Evolutionary conservation across 176 grass and related monocot species (phyloP), one percentile per base, ranked within the genome.

Genomic region (Echinochloa phyllopogon): DNA sequence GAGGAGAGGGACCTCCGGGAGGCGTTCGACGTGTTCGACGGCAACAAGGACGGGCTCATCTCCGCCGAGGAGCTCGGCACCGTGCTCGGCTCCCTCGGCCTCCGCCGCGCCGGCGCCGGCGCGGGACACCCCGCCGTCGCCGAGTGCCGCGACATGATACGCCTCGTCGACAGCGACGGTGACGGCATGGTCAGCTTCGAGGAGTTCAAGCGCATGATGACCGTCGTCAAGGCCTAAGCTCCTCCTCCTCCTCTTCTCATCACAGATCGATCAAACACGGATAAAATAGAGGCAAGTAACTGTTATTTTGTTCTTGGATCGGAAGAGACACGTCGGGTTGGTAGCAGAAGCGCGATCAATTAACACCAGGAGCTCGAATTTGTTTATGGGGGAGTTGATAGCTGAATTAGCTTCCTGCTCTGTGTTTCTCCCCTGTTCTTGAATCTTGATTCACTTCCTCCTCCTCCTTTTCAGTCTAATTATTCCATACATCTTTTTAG

Each of bases 131-230:
- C 63, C 25, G 93, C 86, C 79, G 69, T 82, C 52, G 89, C 90
- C 68, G 96, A 98, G 42, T 95, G 93, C 87, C 82, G 80, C 56
- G 93, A 95, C 68, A 98, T 98, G 96, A 98, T 98, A 16, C 86
- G 83, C 47, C 92, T 77, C 68, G 93, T 95, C 62, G 96, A 98
- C 72, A 61, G 60, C 58, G 94, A 98, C 76, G 96, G 96, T 52
- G 96, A 98, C 84, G 96, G 93, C 61, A 94, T 90, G 89, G 93
- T 98, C 47, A 86, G 58, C 86, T 98, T 98, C 75, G 91, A 92
- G 57, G 96, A 98, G 90, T 98, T 98, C 85, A 96, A 95, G 91
- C 92, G 80, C 65, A 98, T 98, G 96, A 98, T 98, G 96, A 74
- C 79, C 71, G 80, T 92, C 75, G 68, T 90, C 75, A 90, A 84